Percentiles rank a stretch among this genome's conserved stretches.
Conservation (phyloP, 179 eudicot species). For the Heliamphora ciliata region DNA sequence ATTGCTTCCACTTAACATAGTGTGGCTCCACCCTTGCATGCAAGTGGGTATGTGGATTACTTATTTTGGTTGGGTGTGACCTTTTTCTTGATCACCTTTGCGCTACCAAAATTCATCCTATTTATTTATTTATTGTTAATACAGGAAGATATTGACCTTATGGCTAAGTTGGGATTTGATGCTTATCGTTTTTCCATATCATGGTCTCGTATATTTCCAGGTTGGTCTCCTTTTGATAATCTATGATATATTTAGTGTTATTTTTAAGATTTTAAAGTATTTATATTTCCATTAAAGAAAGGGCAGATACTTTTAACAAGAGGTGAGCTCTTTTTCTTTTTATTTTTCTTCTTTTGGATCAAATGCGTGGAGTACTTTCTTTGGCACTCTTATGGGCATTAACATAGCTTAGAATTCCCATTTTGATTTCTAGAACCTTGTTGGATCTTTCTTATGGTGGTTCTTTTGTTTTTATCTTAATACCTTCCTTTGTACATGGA, state of each 20-base stretch:
- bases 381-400: too few species aligned
- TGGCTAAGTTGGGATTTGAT: slow-evolving; percentile 56
- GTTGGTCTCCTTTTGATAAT: slow-evolving; percentile 21
- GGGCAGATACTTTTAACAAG: too few species aligned
- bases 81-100: background rate
- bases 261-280: background rate
- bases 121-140: slow-evolving; percentile 11
- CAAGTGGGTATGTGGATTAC: background rate
- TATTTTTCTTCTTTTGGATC: slow-evolving; percentile 5
- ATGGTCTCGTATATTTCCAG: slow-evolving; percentile 71
- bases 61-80: background rate
- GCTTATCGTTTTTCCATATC: slow-evolving; percentile 77
- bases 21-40: background rate
- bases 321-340: slow-evolving; percentile 6
- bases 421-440: too few species aligned
- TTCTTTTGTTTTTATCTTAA: too few species aligned
- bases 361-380: background rate
- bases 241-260: background rate
- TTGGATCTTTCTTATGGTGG: too few species aligned
- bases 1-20: background rate
- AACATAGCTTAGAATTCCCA: too few species aligned
- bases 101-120: background rate
- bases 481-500: too few species aligned
- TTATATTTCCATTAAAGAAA: background rate
- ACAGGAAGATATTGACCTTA: slow-evolving; percentile 74